A percentile compares a stretch with the other conserved stretches of the same genome.
phyloP scores from a whole-genome alignment of 257 asterid species.

The Eustoma russellianum region DNA sequence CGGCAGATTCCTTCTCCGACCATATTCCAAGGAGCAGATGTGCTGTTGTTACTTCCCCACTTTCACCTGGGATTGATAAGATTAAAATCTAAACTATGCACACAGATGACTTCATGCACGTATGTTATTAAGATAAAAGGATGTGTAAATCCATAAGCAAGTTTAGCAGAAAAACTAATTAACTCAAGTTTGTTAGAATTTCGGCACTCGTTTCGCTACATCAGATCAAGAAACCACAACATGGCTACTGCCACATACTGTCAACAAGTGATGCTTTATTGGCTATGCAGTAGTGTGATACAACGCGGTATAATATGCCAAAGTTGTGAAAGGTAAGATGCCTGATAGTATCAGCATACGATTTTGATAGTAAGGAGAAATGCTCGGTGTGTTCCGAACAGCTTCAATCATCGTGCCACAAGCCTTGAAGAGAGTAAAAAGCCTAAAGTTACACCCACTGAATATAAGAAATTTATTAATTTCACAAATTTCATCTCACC shows the following conservation, averaged over 20 bases:
- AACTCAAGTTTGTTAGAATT: neutral
- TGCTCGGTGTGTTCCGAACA: neutral
- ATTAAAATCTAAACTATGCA: neutral
- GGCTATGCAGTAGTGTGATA: too few relatives aligned
- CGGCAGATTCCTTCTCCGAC: conserved; percentile 75
- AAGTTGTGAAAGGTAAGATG: neutral
- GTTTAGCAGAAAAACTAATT: neutral
- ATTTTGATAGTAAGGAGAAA: neutral
- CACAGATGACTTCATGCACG: neutral
- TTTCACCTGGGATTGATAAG: conserved; percentile 45
- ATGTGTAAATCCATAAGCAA: too few relatives aligned
- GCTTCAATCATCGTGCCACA: neutral
- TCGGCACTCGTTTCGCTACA: neutral
- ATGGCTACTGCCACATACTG: neutral
- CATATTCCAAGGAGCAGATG: conserved; percentile 76
- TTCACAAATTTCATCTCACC: too few relatives aligned
- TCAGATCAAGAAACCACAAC: neutral
- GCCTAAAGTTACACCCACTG: too few relatives aligned
- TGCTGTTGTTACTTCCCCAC: conserved; percentile 68
- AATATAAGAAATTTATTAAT: too few relatives aligned
- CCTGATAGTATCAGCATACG: neutral
- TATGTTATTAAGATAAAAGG: too few relatives aligned
- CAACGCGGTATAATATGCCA: too few relatives aligned
- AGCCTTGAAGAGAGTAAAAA: too few relatives aligned
- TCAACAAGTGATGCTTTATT: too few relatives aligned